phyloP scores from a whole-genome alignment of 2,329 filamentous ascomycete species.

The Calonectria pteridis region DNA sequence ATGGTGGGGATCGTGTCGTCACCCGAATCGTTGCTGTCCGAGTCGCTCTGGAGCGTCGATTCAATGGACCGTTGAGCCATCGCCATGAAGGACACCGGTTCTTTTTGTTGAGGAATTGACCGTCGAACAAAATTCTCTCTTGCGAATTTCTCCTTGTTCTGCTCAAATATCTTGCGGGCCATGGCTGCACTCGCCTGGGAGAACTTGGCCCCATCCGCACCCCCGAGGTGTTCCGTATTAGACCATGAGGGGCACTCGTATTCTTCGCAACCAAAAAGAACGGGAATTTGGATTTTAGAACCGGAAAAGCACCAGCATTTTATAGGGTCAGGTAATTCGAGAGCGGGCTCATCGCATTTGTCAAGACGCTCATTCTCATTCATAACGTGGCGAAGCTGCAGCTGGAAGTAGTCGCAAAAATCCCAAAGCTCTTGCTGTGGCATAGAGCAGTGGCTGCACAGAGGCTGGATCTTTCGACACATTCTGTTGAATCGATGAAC shows the following conservation, averaged over 20 bases:
- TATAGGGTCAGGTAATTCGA: neutral
- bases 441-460: constrained; percentile 10
- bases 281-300: neutral
- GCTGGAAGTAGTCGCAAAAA: neutral
- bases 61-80: neutral
- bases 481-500: neutral
- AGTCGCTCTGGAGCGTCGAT: neutral
- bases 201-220: neutral
- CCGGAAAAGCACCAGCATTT: neutral
- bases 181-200: neutral
- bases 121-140: constrained; percentile 16
- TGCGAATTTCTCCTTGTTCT: constrained; percentile 26
- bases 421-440: neutral
- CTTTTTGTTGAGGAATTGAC: neutral
- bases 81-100: neutral
- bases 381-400: neutral
- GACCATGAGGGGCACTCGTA: constrained; percentile 35
- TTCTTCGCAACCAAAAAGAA: constrained; percentile 28
- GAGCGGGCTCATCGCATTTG: neutral
- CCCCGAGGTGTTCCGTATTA: neutral
- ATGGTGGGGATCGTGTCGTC: neutral
- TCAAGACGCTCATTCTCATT: neutral
- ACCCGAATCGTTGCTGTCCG: neutral
- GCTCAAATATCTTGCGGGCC: constrained; percentile 18
- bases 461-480: neutral